These are phyloP conservation scores for Auriscalpium microsporum DNA, from an alignment of 768 basidiomycete species.

Conservation along the genomic window DNA sequence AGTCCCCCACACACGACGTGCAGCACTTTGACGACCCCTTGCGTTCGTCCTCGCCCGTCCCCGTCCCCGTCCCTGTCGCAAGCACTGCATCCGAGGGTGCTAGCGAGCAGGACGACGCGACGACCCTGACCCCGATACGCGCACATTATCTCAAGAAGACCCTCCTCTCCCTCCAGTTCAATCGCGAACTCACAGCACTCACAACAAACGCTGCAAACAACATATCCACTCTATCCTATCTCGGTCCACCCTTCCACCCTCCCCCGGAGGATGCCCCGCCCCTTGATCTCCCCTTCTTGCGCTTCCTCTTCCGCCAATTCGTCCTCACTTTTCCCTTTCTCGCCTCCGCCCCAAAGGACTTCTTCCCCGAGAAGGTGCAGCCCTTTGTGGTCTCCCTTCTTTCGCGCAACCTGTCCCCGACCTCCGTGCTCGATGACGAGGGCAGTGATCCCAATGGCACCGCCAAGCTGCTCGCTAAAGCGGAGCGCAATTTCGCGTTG, in stretches of 20 bases:
- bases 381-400: conserved; percentile 84
- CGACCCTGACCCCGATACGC: conserved; percentile 70
- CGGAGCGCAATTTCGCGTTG: conserved; percentile 79
- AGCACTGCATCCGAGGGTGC: too few relatives aligned
- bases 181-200: conserved; percentile 65
- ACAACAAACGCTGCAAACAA: conserved; percentile 39
- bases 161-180: conserved; percentile 80
- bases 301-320: conserved; percentile 87
- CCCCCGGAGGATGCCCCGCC: conserved; percentile 48
- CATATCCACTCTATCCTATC: conserved; percentile 68
- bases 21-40: neutral
- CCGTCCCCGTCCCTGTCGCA: neutral
- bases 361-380: conserved; percentile 92
- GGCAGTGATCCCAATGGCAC: conserved; percentile 45
- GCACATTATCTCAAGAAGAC: conserved; percentile 99
- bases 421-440: conserved; percentile 50
- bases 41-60: neutral
- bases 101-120: neutral
- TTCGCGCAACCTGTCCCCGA: conserved; percentile 64
- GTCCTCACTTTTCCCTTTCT: conserved; percentile 95
- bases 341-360: conserved; percentile 77
- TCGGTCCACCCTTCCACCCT: conserved; percentile 81
- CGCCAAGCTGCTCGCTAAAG: conserved; percentile 61
- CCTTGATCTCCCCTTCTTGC: conserved; percentile 79
- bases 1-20: neutral